Evolutionary conservation across 768 basidiomycete species (phyloP).

Genomic region (Russula griseocarnosa): DNA sequence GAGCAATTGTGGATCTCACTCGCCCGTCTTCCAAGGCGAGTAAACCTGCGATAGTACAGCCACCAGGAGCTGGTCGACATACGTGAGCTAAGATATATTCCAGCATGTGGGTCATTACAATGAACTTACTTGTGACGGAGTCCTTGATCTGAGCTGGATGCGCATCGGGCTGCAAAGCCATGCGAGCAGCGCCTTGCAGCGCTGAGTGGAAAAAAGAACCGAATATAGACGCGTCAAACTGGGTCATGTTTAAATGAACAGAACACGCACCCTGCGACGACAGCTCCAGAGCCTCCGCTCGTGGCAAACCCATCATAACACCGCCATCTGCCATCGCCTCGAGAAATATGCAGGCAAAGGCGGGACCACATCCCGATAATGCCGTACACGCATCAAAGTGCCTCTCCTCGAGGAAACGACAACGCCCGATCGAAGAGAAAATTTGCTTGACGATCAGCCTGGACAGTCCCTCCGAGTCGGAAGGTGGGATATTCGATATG

Average conservation of each 20-base stretch:
- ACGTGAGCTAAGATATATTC: slow-evolving; percentile 9
- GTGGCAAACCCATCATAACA: slow-evolving; percentile 98
- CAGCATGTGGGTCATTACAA: background rate
- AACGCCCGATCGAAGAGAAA: slow-evolving; percentile 95
- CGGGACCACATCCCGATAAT: slow-evolving; percentile 92
- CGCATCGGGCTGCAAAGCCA: slow-evolving; percentile 82
- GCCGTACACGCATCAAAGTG: slow-evolving; percentile 99
- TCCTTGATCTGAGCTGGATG: slow-evolving; percentile 98
- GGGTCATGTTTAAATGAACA: background rate
- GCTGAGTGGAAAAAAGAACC: slow-evolving; percentile 44
- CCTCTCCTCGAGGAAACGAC: slow-evolving; percentile 95
- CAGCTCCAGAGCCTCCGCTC: slow-evolving; percentile 89
- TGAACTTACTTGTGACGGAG: slow-evolving; percentile 84
- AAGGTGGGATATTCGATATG: slow-evolving; percentile 65
- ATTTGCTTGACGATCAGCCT: slow-evolving; percentile 79
- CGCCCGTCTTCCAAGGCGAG: slow-evolving; percentile 91
- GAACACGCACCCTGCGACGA: slow-evolving; percentile 82
- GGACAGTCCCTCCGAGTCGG: slow-evolving; percentile 53
- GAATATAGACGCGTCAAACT: background rate
- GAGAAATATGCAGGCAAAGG: slow-evolving; percentile 93
- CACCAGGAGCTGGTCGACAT: slow-evolving; percentile 74
- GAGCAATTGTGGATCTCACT: slow-evolving; percentile 90
- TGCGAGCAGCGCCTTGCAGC: slow-evolving; percentile 92
- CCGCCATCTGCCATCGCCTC: slow-evolving; percentile 99
- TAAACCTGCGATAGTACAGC: slow-evolving; percentile 97